Evolutionary conservation across 768 basidiomycete genomes (phyloP).

Genomic region (Krasilnikovozyma curviuscula): DNA sequence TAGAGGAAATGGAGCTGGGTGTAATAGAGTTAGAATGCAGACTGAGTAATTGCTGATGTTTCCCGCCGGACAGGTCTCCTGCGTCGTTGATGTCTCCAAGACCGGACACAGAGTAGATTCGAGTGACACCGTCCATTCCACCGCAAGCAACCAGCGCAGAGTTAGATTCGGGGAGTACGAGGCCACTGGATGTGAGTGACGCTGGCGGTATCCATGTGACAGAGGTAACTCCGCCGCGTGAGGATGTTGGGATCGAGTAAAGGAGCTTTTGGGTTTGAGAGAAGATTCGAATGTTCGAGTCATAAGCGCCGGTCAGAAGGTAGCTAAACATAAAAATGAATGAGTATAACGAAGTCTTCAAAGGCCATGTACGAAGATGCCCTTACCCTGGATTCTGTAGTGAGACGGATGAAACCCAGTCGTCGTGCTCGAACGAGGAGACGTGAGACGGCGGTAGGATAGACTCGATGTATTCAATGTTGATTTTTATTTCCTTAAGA

Average conservation of each 20-base stretch:
- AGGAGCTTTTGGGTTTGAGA: conserved; percentile 45
- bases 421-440: conserved; percentile 62
- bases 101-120: conserved; percentile 25
- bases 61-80: too few relatives aligned
- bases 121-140: conserved; percentile 24
- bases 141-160: conserved; percentile 23
- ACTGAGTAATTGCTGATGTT: too few relatives aligned
- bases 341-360: background rate
- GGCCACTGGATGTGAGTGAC: conserved; percentile 5
- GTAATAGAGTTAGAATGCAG: background rate
- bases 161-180: conserved; percentile 12
- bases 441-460: conserved; percentile 69
- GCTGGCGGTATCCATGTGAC: conserved; percentile 23
- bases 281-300: conserved; percentile 53
- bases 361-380: background rate
- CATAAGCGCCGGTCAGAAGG: conserved; percentile 63
- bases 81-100: conserved; percentile 14
- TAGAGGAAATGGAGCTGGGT: conserved; percentile 40
- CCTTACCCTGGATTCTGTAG: conserved; percentile 39
- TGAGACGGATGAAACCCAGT: conserved; percentile 77
- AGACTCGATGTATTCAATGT: conserved; percentile 80
- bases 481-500: conserved; percentile 62
- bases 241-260: conserved; percentile 29
- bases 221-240: conserved; percentile 23
- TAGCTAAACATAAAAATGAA: conserved; percentile 29